Evolutionary conservation across 2,329 filamentous ascomycete genomes (phyloP), one percentile per base, ranked within the genome.

Genomic region (Penicillium expansum): DNA sequence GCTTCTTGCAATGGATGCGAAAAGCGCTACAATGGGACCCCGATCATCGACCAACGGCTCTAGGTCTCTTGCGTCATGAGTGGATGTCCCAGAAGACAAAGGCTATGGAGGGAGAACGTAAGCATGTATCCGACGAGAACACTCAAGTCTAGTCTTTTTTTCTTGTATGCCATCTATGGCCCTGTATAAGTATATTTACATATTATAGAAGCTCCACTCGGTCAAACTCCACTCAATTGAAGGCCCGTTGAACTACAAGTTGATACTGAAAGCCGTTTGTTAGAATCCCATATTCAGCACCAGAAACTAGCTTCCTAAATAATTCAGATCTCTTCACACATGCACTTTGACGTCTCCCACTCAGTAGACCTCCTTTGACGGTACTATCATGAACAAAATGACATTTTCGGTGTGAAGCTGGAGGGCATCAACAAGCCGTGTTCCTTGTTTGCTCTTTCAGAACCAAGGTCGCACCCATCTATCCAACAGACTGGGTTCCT

Each of bases 21-120:
- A 69, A 61, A 54, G 69, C 69, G 32, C 48, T 72, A 55, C 61
- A 64, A 43, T 73, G 70, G 69, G 55, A 60, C 43, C 63, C 63
- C 16, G 42, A 55, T 38, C 61, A 71, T 32, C 44, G 68, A 11
- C 67, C 67, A 5, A 64, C 65, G 14, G 74, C 72, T 27, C 62
- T 67, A 50, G 68, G 76, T 24, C 58, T 77, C 22, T 58, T 77
- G 37, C 62, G 69, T 29, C 75, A 77, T 60, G 64, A 69, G 18
- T 78, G 75, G 74, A 71, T 76, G 65, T 27, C 30, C 3, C 22
- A 13, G 38, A 35, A 24, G 24, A 29, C 38, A 13, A 18, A n/a
- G 5, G 2, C 8, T 39, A 20, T 3, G 13, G 13, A 37, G 9
- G 22, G 5, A 14, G 27, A 42, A 6, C 6, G 11, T n/a, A n/a